Conservation (phyloP, 345 rosid genomes). For the Lumnitzera racemosa region DNA sequence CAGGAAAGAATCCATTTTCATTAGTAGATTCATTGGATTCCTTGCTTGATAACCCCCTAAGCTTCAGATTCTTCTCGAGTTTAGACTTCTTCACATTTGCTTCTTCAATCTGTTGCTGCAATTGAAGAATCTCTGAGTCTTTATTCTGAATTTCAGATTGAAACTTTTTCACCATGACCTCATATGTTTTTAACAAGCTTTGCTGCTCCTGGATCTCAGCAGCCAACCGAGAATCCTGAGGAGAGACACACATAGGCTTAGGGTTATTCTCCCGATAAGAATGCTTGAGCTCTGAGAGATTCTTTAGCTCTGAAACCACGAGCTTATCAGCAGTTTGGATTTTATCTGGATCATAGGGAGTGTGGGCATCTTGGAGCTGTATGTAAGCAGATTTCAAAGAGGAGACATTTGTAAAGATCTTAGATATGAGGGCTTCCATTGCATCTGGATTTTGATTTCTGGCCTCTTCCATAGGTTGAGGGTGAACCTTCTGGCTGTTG, state of each 20-base stretch:
- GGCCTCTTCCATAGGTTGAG: conserved; percentile 22
- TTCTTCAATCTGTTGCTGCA: conserved; percentile 20
- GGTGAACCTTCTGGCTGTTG: conserved; percentile 17
- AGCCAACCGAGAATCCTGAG: conserved; percentile 23
- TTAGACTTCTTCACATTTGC: conserved; percentile 16
- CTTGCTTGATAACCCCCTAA: conserved; percentile 18
- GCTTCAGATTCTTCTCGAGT: conserved; percentile 20
- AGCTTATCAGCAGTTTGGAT: conserved; percentile 18
- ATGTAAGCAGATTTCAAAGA: conserved; percentile 20
- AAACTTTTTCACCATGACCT: conserved; percentile 23
- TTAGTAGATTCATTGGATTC: conserved; percentile 11
- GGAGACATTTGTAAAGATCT: conserved; percentile 15
- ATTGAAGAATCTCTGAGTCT: conserved; percentile 13
- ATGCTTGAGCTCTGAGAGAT: conserved; percentile 20
- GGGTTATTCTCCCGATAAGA: conserved; percentile 19
- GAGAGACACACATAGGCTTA: conserved; percentile 15
- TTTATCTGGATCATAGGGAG: conserved; percentile 20
- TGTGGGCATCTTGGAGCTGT: conserved; percentile 18
- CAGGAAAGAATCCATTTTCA: conserved; percentile 14
- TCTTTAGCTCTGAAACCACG: conserved; percentile 12
- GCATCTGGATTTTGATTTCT: conserved; percentile 14
- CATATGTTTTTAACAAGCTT: conserved; percentile 19
- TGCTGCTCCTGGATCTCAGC: conserved; percentile 24
- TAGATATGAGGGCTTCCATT: conserved; percentile 16
- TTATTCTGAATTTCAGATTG: conserved; percentile 21